Percentiles rank a stretch among this genome's conserved stretches.
Evolutionary conservation across 768 basidiomycete species (phyloP).

Genomic region (Psilocybe cyanescens): DNA sequence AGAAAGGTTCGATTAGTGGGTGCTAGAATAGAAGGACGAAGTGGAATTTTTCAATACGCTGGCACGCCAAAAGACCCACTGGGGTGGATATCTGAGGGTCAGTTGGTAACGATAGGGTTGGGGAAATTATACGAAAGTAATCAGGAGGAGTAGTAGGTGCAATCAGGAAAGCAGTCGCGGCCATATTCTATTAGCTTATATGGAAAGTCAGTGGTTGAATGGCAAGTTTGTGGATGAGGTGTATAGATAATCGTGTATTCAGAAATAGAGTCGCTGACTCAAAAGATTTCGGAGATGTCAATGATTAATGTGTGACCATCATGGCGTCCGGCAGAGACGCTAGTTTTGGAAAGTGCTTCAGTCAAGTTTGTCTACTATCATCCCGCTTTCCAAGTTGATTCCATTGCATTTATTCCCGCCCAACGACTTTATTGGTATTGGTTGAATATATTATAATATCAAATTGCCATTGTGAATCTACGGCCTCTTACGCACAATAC

Average conservation of each 20-base stretch:
- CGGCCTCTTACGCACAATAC: too few relatives aligned
- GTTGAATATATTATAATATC: too few relatives aligned
- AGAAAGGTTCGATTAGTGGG: slow-evolving; percentile 6
- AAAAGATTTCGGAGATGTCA: neutral
- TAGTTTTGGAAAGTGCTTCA: too few relatives aligned
- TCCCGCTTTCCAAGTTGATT: too few relatives aligned
- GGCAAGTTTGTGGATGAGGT: neutral
- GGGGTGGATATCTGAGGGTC: slow-evolving; percentile 57
- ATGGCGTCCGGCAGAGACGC: neutral
- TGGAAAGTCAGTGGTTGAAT: neutral
- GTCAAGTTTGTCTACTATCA: neutral
- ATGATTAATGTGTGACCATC: neutral
- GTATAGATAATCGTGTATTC: neutral
- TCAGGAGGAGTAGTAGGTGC: slow-evolving; percentile 50
- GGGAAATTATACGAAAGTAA: slow-evolving; percentile 70
- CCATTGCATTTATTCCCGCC: too few relatives aligned
- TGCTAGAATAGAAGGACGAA: neutral
- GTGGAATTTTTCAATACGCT: slow-evolving; percentile 48
- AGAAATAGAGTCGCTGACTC: neutral
- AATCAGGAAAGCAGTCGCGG: slow-evolving; percentile 47
- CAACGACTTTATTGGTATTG: too few relatives aligned
- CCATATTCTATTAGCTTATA: slow-evolving; percentile 26
- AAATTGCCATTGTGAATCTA: too few relatives aligned
- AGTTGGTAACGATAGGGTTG: slow-evolving; percentile 56
- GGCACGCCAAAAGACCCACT: slow-evolving; percentile 80